Conservation (phyloP, 495 filamentous ascomycete genomes). For the Cercophora samala region DNA sequence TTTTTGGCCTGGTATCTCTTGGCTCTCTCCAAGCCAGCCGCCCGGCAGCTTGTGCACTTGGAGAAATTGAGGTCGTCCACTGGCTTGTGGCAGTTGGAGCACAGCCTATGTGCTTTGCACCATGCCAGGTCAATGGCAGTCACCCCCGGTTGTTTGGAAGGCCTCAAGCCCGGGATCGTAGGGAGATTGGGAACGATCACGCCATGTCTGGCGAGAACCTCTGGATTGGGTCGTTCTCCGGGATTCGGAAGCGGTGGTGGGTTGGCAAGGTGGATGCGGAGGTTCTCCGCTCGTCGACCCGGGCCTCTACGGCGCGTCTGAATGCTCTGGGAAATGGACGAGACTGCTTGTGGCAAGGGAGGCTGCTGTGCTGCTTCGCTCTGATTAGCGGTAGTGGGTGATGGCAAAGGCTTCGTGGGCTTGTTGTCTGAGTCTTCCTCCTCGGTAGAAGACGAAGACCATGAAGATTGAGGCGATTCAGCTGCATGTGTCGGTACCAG, state of each 20-base stretch:
- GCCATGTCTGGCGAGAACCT: not conserved
- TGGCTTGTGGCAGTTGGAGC: slow-evolving; percentile 1
- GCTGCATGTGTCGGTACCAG: not conserved
- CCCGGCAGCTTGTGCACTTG: not conserved
- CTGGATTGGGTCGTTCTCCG: not conserved
- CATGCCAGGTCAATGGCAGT: not conserved
- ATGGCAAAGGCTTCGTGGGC: not conserved
- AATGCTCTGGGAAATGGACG: not conserved
- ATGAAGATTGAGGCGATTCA: not conserved
- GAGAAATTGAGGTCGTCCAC: not conserved
- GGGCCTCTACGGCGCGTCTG: not conserved
- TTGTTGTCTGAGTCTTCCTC: not conserved
- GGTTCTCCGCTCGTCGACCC: not conserved
- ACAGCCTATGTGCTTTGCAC: not conserved
- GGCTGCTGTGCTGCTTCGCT: not conserved
- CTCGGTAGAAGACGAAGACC: not conserved
- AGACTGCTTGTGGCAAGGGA: not conserved
- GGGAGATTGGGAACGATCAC: not conserved
- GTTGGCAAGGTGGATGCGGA: not conserved
- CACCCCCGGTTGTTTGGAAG: not conserved
- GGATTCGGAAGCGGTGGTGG: not conserved
- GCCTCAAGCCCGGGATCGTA: not conserved
- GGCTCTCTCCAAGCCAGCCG: not conserved
- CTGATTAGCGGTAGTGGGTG: not conserved
- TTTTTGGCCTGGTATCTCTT: slow-evolving; percentile 4